Evolutionary conservation across 495 filamentous ascomycete species (phyloP).

Genomic region (Amorphotheca resinae): DNA sequence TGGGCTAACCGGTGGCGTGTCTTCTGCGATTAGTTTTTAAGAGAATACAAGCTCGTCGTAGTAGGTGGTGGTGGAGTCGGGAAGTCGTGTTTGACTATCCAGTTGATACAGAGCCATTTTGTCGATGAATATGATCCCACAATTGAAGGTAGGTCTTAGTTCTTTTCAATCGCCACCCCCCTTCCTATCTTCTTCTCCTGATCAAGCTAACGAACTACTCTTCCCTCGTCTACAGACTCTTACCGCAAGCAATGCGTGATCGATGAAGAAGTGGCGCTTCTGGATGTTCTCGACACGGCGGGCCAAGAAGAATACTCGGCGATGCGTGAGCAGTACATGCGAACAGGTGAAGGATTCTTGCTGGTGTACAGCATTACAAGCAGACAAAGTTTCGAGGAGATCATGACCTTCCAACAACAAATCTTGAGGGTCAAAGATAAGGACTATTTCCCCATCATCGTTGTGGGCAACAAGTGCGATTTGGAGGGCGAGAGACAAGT

Average conservation of each 20-base stretch:
- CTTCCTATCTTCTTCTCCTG: slow-evolving; percentile 3
- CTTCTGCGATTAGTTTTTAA: slow-evolving; percentile 57
- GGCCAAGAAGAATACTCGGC: slow-evolving; percentile 99
- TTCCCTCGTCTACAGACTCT: slow-evolving; percentile 52
- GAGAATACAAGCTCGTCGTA: slow-evolving; percentile 98
- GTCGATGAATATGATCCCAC: slow-evolving; percentile 99
- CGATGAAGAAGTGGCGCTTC: slow-evolving; percentile 94
- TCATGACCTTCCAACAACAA: slow-evolving; percentile 96
- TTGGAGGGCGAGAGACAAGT: slow-evolving; percentile 84
- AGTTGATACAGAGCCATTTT: slow-evolving; percentile 97
- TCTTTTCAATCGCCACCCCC: neutral
- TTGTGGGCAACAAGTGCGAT: slow-evolving; percentile 99
- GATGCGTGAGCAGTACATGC: slow-evolving; percentile 99
- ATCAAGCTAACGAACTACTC: slow-evolving; percentile 9
- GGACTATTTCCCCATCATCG: slow-evolving; percentile 98
- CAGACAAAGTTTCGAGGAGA: slow-evolving; percentile 94
- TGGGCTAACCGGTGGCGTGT: neutral
- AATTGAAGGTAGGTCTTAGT: slow-evolving; percentile 70
- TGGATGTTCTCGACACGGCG: slow-evolving; percentile 95
- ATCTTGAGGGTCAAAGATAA: slow-evolving; percentile 97
- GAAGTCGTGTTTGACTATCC: slow-evolving; percentile 98
- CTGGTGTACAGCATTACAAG: slow-evolving; percentile 92
- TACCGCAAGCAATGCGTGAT: slow-evolving; percentile 99
- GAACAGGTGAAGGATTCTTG: slow-evolving; percentile 95
- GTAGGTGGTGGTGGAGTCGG: slow-evolving; percentile 97